A percentile compares a stretch with the other conserved stretches of the same genome.
Conservation (phyloP, 2,329 filamentous ascomycete species). For the Penicillium sp. region DNA sequence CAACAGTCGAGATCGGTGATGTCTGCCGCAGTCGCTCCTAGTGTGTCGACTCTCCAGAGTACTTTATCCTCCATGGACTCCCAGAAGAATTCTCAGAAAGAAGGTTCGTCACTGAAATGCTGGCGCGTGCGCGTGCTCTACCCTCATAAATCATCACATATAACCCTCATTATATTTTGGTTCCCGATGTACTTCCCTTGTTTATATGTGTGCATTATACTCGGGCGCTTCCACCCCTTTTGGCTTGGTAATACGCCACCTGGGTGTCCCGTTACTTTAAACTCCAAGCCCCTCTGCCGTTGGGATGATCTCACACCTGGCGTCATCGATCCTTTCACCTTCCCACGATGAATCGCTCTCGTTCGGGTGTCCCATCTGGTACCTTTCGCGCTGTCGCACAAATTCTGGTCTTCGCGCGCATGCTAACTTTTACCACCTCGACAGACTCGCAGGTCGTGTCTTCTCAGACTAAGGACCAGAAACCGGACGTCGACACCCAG, state of each 20-base stretch:
- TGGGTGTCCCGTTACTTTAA: constrained; percentile 23
- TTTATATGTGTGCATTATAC: constrained; percentile 11
- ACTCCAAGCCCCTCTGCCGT: constrained; percentile 25
- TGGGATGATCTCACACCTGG: constrained; percentile 37
- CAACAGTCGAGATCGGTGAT: constrained; percentile 23
- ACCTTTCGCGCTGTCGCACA: constrained; percentile 20
- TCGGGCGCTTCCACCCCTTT: constrained; percentile 20
- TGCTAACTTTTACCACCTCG: constrained; percentile 23
- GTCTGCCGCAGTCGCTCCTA: constrained; percentile 41
- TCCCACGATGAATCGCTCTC: constrained; percentile 21
- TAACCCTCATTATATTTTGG: neutral
- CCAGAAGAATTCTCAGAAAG: constrained; percentile 39
- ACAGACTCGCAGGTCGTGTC: constrained; percentile 32
- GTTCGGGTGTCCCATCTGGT: constrained; percentile 17
- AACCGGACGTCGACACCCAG: constrained; percentile 53
- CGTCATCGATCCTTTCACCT: constrained; percentile 32
- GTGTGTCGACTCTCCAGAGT: constrained; percentile 32
- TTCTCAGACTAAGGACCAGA: constrained; percentile 34
- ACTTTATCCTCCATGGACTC: constrained; percentile 43
- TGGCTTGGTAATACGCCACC: constrained; percentile 33
- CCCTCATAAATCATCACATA: neutral
- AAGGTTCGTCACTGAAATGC: constrained; percentile 33
- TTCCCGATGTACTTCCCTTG: neutral
- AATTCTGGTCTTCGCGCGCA: constrained; percentile 8
- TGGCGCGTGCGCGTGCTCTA: neutral